Evolutionary conservation across 2,329 filamentous ascomycete species (phyloP).

Genomic region (Fusarium concolor): DNA sequence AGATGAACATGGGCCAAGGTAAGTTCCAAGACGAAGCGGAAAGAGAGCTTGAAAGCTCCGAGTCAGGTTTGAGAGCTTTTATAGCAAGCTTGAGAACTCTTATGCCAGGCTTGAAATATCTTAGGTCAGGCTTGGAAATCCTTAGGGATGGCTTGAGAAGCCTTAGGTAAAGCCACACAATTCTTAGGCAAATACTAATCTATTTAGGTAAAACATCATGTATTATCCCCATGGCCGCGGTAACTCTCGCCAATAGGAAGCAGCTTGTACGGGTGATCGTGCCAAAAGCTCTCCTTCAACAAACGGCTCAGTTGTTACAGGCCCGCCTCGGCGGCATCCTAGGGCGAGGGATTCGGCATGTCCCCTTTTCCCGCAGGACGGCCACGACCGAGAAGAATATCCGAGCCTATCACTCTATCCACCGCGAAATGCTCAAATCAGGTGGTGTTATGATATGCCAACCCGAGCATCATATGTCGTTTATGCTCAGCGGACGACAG

Average conservation of each 20-base stretch:
- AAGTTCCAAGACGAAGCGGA: constrained; percentile 5
- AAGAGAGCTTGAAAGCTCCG: neutral
- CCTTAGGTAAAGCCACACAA: too few relatives aligned
- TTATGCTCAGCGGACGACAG: constrained; percentile 71
- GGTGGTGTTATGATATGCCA: constrained; percentile 68
- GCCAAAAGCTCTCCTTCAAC: constrained; percentile 66
- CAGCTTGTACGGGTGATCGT: constrained; percentile 67
- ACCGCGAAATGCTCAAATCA: constrained; percentile 53
- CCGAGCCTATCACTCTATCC: constrained; percentile 46
- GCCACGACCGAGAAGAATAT: constrained; percentile 50
- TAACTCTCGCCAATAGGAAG: constrained; percentile 57
- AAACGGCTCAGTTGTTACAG: constrained; percentile 68
- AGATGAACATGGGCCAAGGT: constrained; percentile 76
- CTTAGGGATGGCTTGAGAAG: too few relatives aligned
- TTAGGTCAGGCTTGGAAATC: too few relatives aligned
- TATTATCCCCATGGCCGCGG: constrained; percentile 65
- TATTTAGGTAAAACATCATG: constrained; percentile 65
- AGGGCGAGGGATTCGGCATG: constrained; percentile 63
- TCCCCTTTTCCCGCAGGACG: constrained; percentile 68
- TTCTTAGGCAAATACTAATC: neutral
- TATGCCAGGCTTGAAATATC: too few relatives aligned
- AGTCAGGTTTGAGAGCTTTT: neutral
- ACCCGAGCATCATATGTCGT: constrained; percentile 74
- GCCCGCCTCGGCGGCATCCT: constrained; percentile 66
- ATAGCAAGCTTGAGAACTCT: too few relatives aligned